A percentile compares a stretch with the other conserved stretches of the same genome.
Conservation (phyloP, 805 yeast species). For the Brettanomyces nanus region DNA sequence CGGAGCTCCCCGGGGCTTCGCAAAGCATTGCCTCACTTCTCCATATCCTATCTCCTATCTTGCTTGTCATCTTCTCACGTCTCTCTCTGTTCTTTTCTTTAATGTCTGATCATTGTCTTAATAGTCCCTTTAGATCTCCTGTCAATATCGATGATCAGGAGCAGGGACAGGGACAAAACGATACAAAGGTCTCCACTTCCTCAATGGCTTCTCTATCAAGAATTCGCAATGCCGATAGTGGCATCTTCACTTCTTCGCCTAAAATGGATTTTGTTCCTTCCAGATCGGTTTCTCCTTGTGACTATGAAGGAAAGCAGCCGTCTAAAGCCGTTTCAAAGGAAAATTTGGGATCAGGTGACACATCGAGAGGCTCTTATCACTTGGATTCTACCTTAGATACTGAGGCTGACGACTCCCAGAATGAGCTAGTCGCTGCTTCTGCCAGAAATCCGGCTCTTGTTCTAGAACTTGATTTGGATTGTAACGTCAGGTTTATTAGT, state of each 20-base stretch:
- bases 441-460: constrained; percentile 68
- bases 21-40: too few relatives aligned
- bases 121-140: background rate
- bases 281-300: background rate
- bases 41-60: too few relatives aligned
- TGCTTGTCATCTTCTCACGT: too few relatives aligned
- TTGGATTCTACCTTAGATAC: background rate
- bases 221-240: background rate
- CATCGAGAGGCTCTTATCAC: too few relatives aligned
- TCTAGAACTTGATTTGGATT: constrained; percentile 74
- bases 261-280: background rate
- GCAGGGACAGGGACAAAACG: background rate
- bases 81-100: too few relatives aligned
- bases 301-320: too few relatives aligned
- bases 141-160: background rate
- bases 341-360: too few relatives aligned
- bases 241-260: background rate
- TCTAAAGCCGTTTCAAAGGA: too few relatives aligned
- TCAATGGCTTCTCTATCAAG: background rate
- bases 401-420: constrained; percentile 7
- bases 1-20: too few relatives aligned
- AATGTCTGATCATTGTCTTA: background rate
- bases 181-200: too few relatives aligned
- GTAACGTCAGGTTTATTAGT: constrained; percentile 67
- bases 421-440: constrained; percentile 54